These are phyloP conservation scores for Fusarium siculi DNA, from an alignment of 2,329 filamentous ascomycete genomes.

Conservation along the genomic window DNA sequence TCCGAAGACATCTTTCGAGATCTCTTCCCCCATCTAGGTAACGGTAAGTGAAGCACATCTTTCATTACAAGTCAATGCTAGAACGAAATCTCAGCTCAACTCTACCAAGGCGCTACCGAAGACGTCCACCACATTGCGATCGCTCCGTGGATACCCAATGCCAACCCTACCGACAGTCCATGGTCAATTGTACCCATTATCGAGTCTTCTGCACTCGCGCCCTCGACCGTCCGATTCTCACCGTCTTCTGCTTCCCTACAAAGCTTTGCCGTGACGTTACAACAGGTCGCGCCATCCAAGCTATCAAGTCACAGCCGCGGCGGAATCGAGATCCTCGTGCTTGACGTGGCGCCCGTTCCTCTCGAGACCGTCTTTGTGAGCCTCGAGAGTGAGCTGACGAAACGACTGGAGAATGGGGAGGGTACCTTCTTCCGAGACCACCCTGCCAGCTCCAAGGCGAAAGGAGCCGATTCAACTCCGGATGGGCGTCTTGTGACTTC, in stretches of 20 bases:
- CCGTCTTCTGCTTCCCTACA: slow-evolving; percentile 79
- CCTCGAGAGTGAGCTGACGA: slow-evolving; percentile 82
- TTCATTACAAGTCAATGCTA: neutral
- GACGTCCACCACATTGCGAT: slow-evolving; percentile 74
- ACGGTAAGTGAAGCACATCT: slow-evolving; percentile 56
- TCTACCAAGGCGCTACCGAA: slow-evolving; percentile 38
- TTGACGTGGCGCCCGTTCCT: slow-evolving; percentile 82
- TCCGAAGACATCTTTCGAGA: slow-evolving; percentile 88
- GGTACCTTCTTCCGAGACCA: slow-evolving; percentile 80
- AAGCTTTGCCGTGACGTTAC: slow-evolving; percentile 78
- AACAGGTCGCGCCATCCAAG: slow-evolving; percentile 79
- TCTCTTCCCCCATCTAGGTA: slow-evolving; percentile 73
- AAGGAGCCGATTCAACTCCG: slow-evolving; percentile 51
- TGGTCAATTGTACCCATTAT: slow-evolving; percentile 90
- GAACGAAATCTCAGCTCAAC: slow-evolving; percentile 11
- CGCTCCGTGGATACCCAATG: slow-evolving; percentile 75
- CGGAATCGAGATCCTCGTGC: slow-evolving; percentile 83
- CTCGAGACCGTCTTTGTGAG: slow-evolving; percentile 89
- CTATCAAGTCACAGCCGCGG: slow-evolving; percentile 76
- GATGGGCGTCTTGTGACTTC: slow-evolving; percentile 71
- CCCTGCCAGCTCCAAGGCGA: slow-evolving; percentile 55
- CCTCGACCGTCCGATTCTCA: slow-evolving; percentile 83
- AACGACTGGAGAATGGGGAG: slow-evolving; percentile 83
- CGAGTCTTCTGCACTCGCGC: slow-evolving; percentile 71
- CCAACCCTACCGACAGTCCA: slow-evolving; percentile 67